A percentile compares a stretch with the other conserved stretches of the same genome.
These are phyloP conservation scores for Phytophthora vignae DNA, from an alignment of 352 stramenopile species.

Conservation along the genomic window DNA sequence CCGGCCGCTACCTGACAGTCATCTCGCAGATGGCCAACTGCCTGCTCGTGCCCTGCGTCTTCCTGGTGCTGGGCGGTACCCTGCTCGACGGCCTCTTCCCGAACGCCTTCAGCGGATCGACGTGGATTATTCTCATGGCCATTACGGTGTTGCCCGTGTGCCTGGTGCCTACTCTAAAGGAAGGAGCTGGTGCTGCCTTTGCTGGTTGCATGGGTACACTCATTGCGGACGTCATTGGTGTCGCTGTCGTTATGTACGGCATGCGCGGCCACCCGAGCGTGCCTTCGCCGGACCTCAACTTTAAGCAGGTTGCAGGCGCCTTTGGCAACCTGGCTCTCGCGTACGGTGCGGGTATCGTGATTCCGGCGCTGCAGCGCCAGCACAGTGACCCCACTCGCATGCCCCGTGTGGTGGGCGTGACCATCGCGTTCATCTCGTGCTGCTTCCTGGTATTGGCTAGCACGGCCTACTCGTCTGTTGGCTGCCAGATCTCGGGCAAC, in stretches of 20 bases:
- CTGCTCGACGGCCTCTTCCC: constrained; percentile 1
- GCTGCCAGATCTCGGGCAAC: constrained; percentile 64
- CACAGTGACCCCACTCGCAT: constrained; percentile 57
- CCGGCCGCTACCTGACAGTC: neutral
- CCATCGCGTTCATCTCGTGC: constrained; percentile 48
- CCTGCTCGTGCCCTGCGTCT: neutral
- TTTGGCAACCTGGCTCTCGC: constrained; percentile 65
- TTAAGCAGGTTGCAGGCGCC: constrained; percentile 51
- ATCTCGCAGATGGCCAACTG: neutral
- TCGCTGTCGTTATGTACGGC: constrained; percentile 46
- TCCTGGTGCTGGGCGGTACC: neutral
- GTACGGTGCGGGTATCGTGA: constrained; percentile 58
- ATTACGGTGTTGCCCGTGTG: neutral
- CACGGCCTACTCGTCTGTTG: constrained; percentile 51
- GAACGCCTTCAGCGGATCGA: neutral
- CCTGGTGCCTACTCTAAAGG: constrained; percentile 38
- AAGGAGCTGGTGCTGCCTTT: constrained; percentile 47
- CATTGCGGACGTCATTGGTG: constrained; percentile 51
- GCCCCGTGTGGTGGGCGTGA: constrained; percentile 54
- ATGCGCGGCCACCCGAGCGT: constrained; percentile 53
- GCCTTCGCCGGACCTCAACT: constrained; percentile 39
- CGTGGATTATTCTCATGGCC: neutral
- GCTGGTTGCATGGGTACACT: constrained; percentile 54
- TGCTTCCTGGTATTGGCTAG: constrained; percentile 52
- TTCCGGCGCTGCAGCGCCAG: constrained; percentile 57